Percentiles rank a stretch among this genome's conserved stretches.
Evolutionary conservation across 176 grass and related monocot species (phyloP).

Genomic region (Carex cristatella): DNA sequence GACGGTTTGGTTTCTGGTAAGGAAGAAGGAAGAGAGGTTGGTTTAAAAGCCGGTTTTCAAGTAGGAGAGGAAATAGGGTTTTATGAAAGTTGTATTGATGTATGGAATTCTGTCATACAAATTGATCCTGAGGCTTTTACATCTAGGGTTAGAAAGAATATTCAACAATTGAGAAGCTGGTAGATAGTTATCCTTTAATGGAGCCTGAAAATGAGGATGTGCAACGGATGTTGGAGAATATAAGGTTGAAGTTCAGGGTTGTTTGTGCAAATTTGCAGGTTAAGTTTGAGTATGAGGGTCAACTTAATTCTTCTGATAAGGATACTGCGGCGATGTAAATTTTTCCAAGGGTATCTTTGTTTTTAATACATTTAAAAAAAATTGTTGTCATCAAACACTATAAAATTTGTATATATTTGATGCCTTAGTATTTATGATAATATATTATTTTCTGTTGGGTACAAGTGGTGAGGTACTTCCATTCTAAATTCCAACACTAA

Average conservation of each 20-base stretch:
- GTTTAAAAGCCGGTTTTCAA: constrained; percentile 64
- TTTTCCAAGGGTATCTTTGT: background rate
- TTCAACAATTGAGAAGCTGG: constrained; percentile 44
- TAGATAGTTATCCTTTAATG: constrained; percentile 40
- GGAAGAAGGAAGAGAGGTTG: constrained; percentile 60
- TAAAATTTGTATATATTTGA: too few relatives aligned
- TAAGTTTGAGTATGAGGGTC: constrained; percentile 60
- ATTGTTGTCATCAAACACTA: too few relatives aligned
- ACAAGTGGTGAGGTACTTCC: too few relatives aligned
- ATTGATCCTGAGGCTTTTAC: constrained; percentile 48
- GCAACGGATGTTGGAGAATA: constrained; percentile 56
- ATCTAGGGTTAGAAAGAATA: constrained; percentile 49
- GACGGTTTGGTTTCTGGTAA: constrained; percentile 56
- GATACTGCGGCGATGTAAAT: constrained; percentile 40
- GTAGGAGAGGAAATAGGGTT: constrained; percentile 77
- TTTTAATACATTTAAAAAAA: too few relatives aligned
- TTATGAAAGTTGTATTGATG: constrained; percentile 60
- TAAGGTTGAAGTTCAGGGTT: constrained; percentile 65
- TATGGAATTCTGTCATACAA: constrained; percentile 44
- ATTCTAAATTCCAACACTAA: too few relatives aligned
- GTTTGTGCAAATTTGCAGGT: constrained; percentile 54
- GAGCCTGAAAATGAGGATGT: constrained; percentile 61
- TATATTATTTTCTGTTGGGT: too few relatives aligned
- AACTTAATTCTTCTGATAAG: constrained; percentile 28
- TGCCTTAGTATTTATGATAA: too few relatives aligned